These are phyloP conservation scores for Boletus vinaceobasis DNA, from an alignment of 768 basidiomycete genomes.

Conservation along the genomic window DNA sequence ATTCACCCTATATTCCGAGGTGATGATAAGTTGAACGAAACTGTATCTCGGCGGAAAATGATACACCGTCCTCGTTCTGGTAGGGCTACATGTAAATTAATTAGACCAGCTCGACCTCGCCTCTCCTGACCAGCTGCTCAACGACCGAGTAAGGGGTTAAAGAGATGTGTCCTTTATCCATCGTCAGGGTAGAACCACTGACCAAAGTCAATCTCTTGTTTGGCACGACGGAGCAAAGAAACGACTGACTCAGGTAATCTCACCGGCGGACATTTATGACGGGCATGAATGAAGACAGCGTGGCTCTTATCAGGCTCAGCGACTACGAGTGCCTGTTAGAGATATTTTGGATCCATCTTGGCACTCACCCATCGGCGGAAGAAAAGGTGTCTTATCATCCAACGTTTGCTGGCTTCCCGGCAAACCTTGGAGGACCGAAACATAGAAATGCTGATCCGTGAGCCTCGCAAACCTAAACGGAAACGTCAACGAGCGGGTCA, in stretches of 20 bases:
- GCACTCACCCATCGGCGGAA: slow-evolving; percentile 70
- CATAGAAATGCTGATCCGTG: slow-evolving; percentile 71
- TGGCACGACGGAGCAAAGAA: not conserved
- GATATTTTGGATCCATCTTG: not conserved
- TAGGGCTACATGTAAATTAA: slow-evolving; percentile 20
- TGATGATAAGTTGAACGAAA: slow-evolving; percentile 11
- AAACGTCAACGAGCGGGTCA: not conserved
- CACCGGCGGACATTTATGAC: slow-evolving; percentile 63
- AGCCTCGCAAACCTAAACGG: slow-evolving; percentile 65
- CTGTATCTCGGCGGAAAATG: slow-evolving; percentile 7
- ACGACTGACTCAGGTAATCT: slow-evolving; percentile 63
- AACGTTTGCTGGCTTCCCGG: slow-evolving; percentile 74
- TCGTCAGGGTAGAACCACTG: slow-evolving; percentile 69
- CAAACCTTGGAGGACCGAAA: slow-evolving; percentile 79
- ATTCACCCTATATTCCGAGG: slow-evolving; percentile 43
- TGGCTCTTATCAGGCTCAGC: slow-evolving; percentile 70
- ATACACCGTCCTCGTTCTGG: slow-evolving; percentile 10
- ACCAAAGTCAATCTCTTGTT: not conserved
- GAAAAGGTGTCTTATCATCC: slow-evolving; percentile 68
- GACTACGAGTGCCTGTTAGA: slow-evolving; percentile 45
- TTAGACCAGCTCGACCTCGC: slow-evolving; percentile 75
- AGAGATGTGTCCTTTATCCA: slow-evolving; percentile 80
- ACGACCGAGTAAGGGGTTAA: slow-evolving; percentile 74
- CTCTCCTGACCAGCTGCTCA: slow-evolving; percentile 67
- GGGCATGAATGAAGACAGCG: slow-evolving; percentile 81